Base-by-base conservation (phyloP, 73 alveolate species). In the Paramecium octaurelia region DNA sequence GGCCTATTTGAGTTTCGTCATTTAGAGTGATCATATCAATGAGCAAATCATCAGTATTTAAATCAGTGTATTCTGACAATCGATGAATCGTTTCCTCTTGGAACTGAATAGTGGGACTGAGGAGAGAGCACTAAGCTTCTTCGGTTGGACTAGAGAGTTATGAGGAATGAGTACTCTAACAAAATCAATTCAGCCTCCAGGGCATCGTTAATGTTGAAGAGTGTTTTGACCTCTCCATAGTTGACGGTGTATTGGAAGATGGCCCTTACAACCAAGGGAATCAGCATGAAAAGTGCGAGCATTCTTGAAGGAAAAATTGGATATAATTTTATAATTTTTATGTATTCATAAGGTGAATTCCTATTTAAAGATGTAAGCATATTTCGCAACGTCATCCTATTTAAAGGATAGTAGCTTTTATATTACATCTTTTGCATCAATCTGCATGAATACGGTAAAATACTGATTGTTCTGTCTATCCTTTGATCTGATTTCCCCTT, bases 311-410 rank as follows among this genome's bases (percentile, higher is more conserved):
- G 69, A 54, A 54, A 54, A 54, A 54, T 54, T 54, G 69, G 69
- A 54, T 54, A 54, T 54, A 54, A 54, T 54, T 54, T 54, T 54
- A 54, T 54, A 54, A 54, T 64, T 64, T 31, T 64, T 64, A 64
- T 64, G 84, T 64, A 64, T 64, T 64, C 84, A 64, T 64, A 64
- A 14, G 84, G 84, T 34, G 84, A 64, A 64, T 64, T 64, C 84
- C 46, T 64, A 27, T 64, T 64, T 64, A 64, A 64, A 64, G 42
- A 64, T 31, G 42, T 12, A 27, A 64, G 84, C 84, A 64, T 64
- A 64, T 64, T 64, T 34, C 84, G 84, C 84, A 64, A 64, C 84
- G 84, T 64, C 84, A 64, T 64, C 84, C 27, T 34, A 34, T 64
- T 34, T 64, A 34, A 6, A 64, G 42, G 84, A 64, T 64, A 34